These are phyloP conservation scores for Pyrrhoderma lamaoense DNA, from an alignment of 1,284 basidiomycete genomes.

Conservation along the genomic window DNA sequence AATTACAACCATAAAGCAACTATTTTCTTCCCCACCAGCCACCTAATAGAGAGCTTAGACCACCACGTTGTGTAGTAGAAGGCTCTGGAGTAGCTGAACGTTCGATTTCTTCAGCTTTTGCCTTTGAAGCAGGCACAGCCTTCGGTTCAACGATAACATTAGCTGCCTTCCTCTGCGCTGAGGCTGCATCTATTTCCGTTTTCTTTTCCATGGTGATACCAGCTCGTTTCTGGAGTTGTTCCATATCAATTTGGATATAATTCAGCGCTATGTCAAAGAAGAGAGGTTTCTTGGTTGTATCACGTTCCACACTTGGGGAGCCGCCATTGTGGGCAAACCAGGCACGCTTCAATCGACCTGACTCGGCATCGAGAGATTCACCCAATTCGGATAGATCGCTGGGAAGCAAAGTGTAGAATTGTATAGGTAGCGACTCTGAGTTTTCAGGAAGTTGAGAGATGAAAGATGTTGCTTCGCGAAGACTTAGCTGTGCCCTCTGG, in stretches of 20 bases:
- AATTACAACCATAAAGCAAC: no score
- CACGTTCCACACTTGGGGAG: slow-evolving; percentile 34
- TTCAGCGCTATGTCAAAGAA: slow-evolving; percentile 96
- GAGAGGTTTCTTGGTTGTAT: slow-evolving; percentile 66
- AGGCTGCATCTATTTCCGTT: slow-evolving; percentile 3
- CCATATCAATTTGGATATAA: slow-evolving; percentile 82
- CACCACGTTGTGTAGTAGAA: slow-evolving; percentile 27
- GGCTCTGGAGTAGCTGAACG: slow-evolving; percentile 37
- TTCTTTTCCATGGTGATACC: slow-evolving; percentile 41
- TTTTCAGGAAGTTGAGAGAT: slow-evolving; percentile 34
- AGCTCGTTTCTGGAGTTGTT: slow-evolving; percentile 60
- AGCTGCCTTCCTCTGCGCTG: slow-evolving; percentile 24
- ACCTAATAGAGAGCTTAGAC: slow-evolving; percentile 39
- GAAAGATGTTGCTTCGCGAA: slow-evolving; percentile 51
- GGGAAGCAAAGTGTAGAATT: slow-evolving; percentile 48
- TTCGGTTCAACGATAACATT: slow-evolving; percentile 20
- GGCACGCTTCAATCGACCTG: slow-evolving; percentile 58
- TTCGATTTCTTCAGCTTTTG: slow-evolving; percentile 32
- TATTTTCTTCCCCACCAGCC: slow-evolving; percentile 49
- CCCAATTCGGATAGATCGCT: slow-evolving; percentile 47
- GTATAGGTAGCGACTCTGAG: slow-evolving; percentile 26
- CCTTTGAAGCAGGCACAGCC: slow-evolving; percentile 20
- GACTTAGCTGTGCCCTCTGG: slow-evolving; percentile 60
- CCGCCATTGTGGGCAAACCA: slow-evolving; percentile 79
- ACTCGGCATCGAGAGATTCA: slow-evolving; percentile 39